Evolutionary conservation across 2,329 filamentous ascomycete genomes (phyloP), one percentile per base, ranked within the genome.

Genomic region (Pseudopyricularia cyperi): DNA sequence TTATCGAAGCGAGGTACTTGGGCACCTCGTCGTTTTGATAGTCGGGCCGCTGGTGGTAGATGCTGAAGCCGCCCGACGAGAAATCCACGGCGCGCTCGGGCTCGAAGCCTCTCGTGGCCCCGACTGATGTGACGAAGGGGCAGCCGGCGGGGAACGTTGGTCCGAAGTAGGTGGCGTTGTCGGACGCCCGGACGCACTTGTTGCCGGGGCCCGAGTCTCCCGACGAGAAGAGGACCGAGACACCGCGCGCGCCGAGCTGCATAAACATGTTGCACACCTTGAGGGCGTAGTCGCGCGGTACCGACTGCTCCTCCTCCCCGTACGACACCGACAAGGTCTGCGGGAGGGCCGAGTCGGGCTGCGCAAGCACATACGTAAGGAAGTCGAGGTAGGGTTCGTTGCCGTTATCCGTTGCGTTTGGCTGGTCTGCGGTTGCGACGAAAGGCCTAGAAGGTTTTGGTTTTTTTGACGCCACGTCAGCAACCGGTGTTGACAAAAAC

Each of bases 301-400:
- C 61, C 53, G 56, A 57, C 55, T 58, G 60, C 30, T 39, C n/a
- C n/a, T n/a, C n/a, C n/a, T n/a, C n/a, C n/a, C n/a, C n/a, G 51
- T 19, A 68, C 66, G 55, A 71, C 67, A 54, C 68, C 68, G n/a
- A 68, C 65, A 61, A 75, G 71, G 59, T 72, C 56, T 67, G 58
- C 9, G 68, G 59, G 55, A n/a, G n/a, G 7, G 68, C 61, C 0
- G 65, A 59, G 51, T 74, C 72, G 1, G 66, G 64, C 1, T 83
- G 71, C 2, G 64, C 67, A 3, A 82, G 65, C 58, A 85, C 62
- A 62, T 79, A 77, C 52, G 77, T 71, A 7, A 85, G 68, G 69
- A 77, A 85, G 14, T 72, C 72, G 1, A 85, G 68, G 63, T 85
- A 87, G 0, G 82, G 82, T 66, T 88, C 84, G 62, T 87, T 87